Conservation (phyloP, 2,329 filamentous ascomycete species). For the Calonectria pseudoreteaudii region DNA sequence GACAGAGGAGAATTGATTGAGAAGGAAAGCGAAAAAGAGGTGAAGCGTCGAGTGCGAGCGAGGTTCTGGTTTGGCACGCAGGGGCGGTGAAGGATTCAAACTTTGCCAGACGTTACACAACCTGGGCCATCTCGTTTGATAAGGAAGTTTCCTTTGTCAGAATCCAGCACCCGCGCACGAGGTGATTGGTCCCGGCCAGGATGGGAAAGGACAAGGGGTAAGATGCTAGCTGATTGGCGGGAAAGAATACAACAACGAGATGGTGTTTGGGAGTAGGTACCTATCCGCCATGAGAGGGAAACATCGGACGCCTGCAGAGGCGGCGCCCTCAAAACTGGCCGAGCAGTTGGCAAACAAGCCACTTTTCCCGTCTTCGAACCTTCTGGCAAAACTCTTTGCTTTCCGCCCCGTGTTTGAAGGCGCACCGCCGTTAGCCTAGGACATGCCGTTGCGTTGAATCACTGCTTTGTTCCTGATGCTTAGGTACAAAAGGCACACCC, state of each 20-base stretch:
- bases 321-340: not conserved
- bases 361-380: not conserved
- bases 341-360: not conserved
- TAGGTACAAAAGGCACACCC: not conserved
- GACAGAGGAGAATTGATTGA: not conserved
- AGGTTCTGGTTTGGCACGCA: not conserved
- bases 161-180: not conserved
- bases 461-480: not conserved
- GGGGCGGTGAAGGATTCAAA: constrained; percentile 3
- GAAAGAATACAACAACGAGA: not conserved
- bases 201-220: not conserved
- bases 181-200: not conserved
- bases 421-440: not conserved
- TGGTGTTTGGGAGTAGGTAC: not conserved
- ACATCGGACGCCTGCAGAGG: not conserved
- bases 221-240: not conserved
- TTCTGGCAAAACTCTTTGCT: not conserved
- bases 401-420: not conserved
- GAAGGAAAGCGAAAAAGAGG: not conserved
- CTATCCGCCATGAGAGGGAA: not conserved
- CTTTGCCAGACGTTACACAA: not conserved
- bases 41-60: not conserved
- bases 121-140: not conserved
- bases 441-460: not conserved
- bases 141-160: not conserved